Evolutionary conservation across 1,284 basidiomycete genomes (phyloP), one percentile per base, ranked within the genome.

Genomic region (Pyrrhoderma lamaoense): DNA sequence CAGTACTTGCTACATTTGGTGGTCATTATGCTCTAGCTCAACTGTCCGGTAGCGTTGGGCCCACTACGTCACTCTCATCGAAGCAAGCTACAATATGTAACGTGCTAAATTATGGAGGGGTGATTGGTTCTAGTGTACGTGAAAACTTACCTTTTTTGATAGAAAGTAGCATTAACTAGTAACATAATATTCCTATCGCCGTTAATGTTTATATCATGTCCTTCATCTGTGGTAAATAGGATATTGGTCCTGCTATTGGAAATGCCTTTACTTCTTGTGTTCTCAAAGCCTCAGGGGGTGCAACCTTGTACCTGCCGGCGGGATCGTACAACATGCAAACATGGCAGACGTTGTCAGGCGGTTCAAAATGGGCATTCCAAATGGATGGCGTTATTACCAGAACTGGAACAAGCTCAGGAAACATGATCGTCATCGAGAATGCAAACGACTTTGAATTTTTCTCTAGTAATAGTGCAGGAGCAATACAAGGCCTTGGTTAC

Each of bases 381-480:
- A 50, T 62, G 51, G 61, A 63, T 44, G 61, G 61, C 14, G 43
- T 60, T 11, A 63, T 63, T 25, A 63, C 60, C n/a, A 51, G 60
- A n/a, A 54, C 56, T 7, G 65, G 62, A 4, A 64, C 64, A 1
- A 62, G 64, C 8, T 55, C 56, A 18, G 66, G 65, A 3, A 62
- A 67, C 51, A 67, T 67, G 65, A 62, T 67, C 27, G 59, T 58
- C 14, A 60, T 67, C 16, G 44, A 64, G 45, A 65, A 66, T 44
- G 66, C 67, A 21, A 59, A 64, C 44, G 66, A 69, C 58, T 67
- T 69, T 48, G 67, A 69, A 54, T 61, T 69, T 51, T 69, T 62
- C 54, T 67, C 66, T 22, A 62, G 62, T 44, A 69, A 62, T 52
- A 65, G 65, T 42, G 62, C 63, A 0, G 67, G 67, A n/a, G 66